phyloP scores from a whole-genome alignment of 495 filamentous ascomycete genomes.

The Pseudomonodictys pantanalensis region DNA sequence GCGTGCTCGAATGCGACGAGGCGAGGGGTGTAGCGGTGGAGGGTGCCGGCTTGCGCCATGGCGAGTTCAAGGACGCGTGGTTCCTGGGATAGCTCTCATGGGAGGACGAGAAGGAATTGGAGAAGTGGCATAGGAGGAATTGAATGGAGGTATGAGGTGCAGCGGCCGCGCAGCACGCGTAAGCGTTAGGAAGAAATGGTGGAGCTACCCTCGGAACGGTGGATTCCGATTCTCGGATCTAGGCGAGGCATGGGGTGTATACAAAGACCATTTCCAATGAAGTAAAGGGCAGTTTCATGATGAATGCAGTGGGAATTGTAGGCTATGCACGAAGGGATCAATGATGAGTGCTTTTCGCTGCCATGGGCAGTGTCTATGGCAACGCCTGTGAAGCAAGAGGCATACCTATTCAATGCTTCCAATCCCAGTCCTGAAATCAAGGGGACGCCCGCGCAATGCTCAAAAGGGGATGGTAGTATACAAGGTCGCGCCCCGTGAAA shows the following conservation, averaged over 20 bases:
- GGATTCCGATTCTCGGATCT: not conserved
- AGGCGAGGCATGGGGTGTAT: not conserved
- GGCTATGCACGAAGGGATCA: too few species aligned
- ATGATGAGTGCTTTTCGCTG: too few species aligned
- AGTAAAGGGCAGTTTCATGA: too few species aligned
- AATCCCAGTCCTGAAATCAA: too few species aligned
- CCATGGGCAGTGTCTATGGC: too few species aligned
- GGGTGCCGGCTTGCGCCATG: constrained; percentile 48
- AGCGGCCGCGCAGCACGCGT: not conserved
- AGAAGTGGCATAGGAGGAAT: not conserved
- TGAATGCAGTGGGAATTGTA: too few species aligned
- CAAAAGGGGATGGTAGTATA: too few species aligned
- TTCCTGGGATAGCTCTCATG: not conserved
- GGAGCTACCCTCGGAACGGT: not conserved
- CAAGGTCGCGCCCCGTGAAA: too few species aligned
- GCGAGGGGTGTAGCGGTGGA: constrained; percentile 58
- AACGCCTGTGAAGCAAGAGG: too few species aligned
- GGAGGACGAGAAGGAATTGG: not conserved
- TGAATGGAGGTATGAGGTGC: not conserved
- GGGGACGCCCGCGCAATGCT: constrained; percentile 14
- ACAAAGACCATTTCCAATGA: not conserved
- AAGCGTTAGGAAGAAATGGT: not conserved
- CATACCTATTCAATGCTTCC: too few species aligned
- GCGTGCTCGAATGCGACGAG: constrained; percentile 61
- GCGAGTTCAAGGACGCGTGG: not conserved